These are phyloP conservation scores for Vigna radiata DNA, from an alignment of 306 rosid genomes.

Conservation along the genomic window DNA sequence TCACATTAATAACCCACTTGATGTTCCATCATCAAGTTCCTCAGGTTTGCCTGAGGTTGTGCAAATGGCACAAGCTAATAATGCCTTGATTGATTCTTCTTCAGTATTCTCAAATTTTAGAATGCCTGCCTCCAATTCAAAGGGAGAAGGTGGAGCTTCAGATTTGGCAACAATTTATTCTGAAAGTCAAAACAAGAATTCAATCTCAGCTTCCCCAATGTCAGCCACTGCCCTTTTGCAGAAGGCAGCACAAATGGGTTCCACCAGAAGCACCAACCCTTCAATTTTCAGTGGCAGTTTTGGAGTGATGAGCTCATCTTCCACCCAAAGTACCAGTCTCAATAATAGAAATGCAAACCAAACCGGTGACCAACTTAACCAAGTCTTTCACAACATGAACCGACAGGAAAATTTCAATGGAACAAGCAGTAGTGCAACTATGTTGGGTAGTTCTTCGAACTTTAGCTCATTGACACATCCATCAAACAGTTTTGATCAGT, in stretches of 20 bases:
- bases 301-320: slow-evolving; percentile 61
- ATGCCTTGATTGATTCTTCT: slow-evolving; percentile 55
- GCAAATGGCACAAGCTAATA: slow-evolving; percentile 52
- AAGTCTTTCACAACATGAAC: slow-evolving; percentile 43
- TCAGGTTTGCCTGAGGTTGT: slow-evolving; percentile 51
- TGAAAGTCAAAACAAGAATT: slow-evolving; percentile 29
- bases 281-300: slow-evolving; percentile 50
- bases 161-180: slow-evolving; percentile 33
- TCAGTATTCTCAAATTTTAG: slow-evolving; percentile 52
- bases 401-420: slow-evolving; percentile 37
- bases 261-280: slow-evolving; percentile 55
- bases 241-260: slow-evolving; percentile 66
- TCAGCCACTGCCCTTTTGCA: slow-evolving; percentile 65
- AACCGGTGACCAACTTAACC: slow-evolving; percentile 17
- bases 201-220: slow-evolving; percentile 60
- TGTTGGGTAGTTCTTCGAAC: slow-evolving; percentile 10
- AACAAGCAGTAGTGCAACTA: slow-evolving; percentile 12
- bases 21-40: slow-evolving; percentile 43
- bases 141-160: slow-evolving; percentile 49
- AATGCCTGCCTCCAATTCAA: slow-evolving; percentile 47
- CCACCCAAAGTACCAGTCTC: slow-evolving; percentile 43
- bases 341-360: slow-evolving; percentile 29
- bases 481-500: slow-evolving; percentile 53
- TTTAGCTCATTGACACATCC: slow-evolving; percentile 43
- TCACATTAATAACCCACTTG: slow-evolving; percentile 45